Conservation (phyloP, 306 rosid genomes). For the Nissolia schottii region DNA sequence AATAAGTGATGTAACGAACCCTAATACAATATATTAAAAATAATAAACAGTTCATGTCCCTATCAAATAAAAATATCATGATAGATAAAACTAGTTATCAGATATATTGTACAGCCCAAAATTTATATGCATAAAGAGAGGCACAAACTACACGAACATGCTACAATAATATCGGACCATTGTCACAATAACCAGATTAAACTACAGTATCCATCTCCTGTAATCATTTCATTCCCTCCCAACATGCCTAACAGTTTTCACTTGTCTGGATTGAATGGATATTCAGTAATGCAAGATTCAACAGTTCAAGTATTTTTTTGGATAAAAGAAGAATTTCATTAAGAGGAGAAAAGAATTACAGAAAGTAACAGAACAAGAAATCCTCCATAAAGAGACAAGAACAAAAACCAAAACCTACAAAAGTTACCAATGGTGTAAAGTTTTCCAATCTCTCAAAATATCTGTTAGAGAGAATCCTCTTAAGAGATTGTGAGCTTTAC, state of each 20-base stretch:
- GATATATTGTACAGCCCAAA: not conserved
- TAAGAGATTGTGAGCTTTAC: no score
- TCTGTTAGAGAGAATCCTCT: no score
- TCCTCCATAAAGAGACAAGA: no score
- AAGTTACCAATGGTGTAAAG: no score
- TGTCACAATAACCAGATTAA: not conserved
- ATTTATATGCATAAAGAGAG: not conserved
- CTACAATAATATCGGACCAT: not conserved
- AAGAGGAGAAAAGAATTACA: no score
- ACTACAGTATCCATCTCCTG: not conserved
- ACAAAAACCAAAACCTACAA: no score
- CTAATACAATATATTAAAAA: not conserved
- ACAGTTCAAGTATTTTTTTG: constrained; percentile 9
- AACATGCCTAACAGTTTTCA: not conserved
- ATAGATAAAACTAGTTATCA: not conserved
- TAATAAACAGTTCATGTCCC: constrained; percentile 1
- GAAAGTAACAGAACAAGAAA: no score
- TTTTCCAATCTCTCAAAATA: no score
- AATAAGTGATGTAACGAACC: not conserved
- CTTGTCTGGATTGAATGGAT: constrained; percentile 17
- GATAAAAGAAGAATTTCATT: no score
- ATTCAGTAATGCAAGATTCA: not conserved
- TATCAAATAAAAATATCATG: not conserved
- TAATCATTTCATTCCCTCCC: constrained; percentile 3
- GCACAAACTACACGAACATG: not conserved